Conservation (phyloP, 1,284 basidiomycete species). For the Boletellus deceptivus region DNA sequence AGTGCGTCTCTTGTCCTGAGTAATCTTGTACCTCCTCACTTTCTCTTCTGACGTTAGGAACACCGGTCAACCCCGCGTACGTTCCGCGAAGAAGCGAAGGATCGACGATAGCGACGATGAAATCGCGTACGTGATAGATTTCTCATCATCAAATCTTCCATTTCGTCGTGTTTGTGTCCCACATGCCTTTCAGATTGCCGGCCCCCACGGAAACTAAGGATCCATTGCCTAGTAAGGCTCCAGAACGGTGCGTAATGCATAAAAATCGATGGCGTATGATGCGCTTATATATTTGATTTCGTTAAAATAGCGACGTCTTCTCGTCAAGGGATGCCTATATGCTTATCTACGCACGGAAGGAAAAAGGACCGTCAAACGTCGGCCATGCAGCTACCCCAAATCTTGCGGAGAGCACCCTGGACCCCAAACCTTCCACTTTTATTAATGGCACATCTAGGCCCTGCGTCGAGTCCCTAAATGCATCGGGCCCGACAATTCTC, state of each 20-base stretch:
- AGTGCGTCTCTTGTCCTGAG: conserved; percentile 19
- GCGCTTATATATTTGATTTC: conserved; percentile 26
- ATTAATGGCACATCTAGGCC: conserved; percentile 22
- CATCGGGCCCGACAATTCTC: conserved; percentile 23
- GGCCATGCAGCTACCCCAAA: conserved; percentile 25
- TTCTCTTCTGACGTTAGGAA: conserved; percentile 16
- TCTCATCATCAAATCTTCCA: conserved; percentile 19
- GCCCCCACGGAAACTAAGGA: conserved; percentile 17
- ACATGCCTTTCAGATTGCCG: conserved; percentile 22
- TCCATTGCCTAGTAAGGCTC: conserved; percentile 28
- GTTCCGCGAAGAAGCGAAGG: conserved; percentile 37
- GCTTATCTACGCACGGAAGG: conserved; percentile 76
- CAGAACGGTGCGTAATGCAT: conserved; percentile 25
- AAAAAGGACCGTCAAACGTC: conserved; percentile 13
- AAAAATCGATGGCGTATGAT: conserved; percentile 6
- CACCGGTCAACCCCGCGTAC: conserved; percentile 24
- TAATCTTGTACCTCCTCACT: conserved; percentile 1
- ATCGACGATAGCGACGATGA: conserved; percentile 67
- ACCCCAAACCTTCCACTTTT: conserved; percentile 9
- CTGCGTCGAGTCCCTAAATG: conserved; percentile 5
- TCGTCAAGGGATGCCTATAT: conserved; percentile 88
- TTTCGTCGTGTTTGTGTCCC: conserved; percentile 19
- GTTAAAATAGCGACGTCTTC: conserved; percentile 35
- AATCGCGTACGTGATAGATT: conserved; percentile 36
- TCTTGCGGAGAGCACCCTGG: conserved; percentile 20